phyloP scores from a whole-genome alignment of 2,329 filamentous ascomycete species.

The Phaeophleospora eucalypticola region DNA sequence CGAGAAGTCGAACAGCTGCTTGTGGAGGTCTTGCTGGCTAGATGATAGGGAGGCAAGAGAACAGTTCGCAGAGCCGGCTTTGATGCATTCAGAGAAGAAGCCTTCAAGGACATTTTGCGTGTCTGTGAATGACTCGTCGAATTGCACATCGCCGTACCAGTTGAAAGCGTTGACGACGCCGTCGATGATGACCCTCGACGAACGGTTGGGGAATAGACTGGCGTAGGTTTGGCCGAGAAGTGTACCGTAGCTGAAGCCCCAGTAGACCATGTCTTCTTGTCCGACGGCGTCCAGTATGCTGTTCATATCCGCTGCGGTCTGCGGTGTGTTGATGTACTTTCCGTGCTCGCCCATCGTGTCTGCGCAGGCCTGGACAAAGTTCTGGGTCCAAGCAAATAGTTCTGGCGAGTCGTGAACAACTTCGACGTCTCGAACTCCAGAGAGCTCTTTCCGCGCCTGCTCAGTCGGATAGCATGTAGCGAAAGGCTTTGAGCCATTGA shows the following conservation, averaged over 20 bases:
- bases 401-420: conserved; percentile 20
- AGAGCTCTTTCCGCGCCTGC: conserved; percentile 9
- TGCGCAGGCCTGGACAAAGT: conserved; percentile 17
- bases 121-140: conserved; percentile 49
- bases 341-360: conserved; percentile 21
- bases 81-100: conserved; percentile 54
- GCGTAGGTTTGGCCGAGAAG: conserved; percentile 46
- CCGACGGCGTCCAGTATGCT: conserved; percentile 22
- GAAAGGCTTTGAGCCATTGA: conserved; percentile 18
- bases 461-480: conserved; percentile 19
- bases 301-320: conserved; percentile 25
- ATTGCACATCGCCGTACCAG: conserved; percentile 44
- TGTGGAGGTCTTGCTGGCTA: conserved; percentile 13
- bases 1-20: conserved; percentile 16
- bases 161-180: conserved; percentile 43
- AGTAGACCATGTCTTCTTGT: conserved; percentile 34
- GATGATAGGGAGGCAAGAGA: conserved; percentile 14
- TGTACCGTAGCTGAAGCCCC: conserved; percentile 44
- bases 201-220: conserved; percentile 41
- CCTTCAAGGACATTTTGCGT: conserved; percentile 53
- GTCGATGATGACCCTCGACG: conserved; percentile 42
- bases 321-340: conserved; percentile 22
- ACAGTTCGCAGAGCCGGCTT: conserved; percentile 38
- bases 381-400: conserved; percentile 20
- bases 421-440: conserved; percentile 11